phyloP scores from a whole-genome alignment of 139 green algal species.

The Chlamydomonas schloesseri region DNA sequence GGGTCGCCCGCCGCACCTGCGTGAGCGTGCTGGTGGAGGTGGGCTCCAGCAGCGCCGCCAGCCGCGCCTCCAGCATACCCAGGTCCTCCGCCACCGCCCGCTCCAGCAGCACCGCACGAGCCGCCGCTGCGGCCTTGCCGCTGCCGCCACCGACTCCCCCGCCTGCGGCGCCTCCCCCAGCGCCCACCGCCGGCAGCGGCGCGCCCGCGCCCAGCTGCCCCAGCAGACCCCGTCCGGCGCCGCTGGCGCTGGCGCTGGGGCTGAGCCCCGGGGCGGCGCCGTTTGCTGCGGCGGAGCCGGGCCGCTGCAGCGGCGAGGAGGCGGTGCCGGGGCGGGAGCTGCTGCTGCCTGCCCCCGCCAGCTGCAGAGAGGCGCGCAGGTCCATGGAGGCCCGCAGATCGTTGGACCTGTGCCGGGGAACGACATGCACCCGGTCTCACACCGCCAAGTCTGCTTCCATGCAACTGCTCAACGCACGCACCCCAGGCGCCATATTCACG shows the following conservation, averaged over 20 bases:
- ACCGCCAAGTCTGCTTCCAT: no score
- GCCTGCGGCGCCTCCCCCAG: not conserved
- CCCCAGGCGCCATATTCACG: no score
- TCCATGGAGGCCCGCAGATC: not conserved
- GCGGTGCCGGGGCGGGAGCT: not conserved
- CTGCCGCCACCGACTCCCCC: not conserved
- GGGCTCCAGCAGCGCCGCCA: conserved; percentile 38
- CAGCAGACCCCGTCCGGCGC: not conserved
- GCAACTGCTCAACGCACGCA: no score
- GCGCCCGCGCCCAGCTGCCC: not conserved
- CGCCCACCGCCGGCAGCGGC: not conserved
- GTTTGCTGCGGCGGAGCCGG: not conserved
- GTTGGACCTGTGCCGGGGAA: no score
- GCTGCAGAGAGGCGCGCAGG: not conserved
- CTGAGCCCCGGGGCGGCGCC: not conserved
- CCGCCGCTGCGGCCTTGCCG: not conserved
- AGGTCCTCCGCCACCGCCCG: conserved; percentile 24
- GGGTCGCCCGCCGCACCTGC: not conserved
- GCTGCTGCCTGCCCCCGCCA: not conserved
- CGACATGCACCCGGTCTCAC: not conserved
- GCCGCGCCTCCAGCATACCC: conserved; percentile 26
- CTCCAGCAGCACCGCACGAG: conserved; percentile 3
- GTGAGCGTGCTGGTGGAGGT: not conserved
- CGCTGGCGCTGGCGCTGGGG: not conserved
- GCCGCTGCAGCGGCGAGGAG: not conserved